Base-by-base conservation (phyloP, 2,329 filamentous ascomycete species). In the Fusarium sp. region DNA sequence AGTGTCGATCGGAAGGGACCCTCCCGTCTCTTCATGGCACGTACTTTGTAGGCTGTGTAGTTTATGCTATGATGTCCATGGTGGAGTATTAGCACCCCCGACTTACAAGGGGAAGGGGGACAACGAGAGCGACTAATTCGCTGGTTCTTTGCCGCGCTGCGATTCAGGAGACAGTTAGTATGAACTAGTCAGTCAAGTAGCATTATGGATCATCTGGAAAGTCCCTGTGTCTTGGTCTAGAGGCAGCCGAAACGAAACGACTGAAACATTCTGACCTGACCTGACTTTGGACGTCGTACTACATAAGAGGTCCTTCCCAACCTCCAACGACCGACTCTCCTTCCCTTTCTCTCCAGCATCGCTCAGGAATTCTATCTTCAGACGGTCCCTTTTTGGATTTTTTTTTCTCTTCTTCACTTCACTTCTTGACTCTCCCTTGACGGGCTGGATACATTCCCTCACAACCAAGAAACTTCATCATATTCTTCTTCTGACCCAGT, bases 341-440 rank as follows among this genome's bases (percentile, higher is more conserved):
- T 50, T 50, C 36, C 19, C 50, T 28, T 52, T 50, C 57, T 68
- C 49, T 45, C 54, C 70, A 72, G 71, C 61, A 73, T 61, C 60
- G 56, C 72, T 66, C 63, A 73, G 71, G 70, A 73, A 74, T 69
- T 71, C 57, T 39, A 55, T 70, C 53, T 70, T 55, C 54, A 67
- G 43, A 65, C 51, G 40, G 42, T 54, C 55, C 44, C 59, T 58
- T 64, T 62, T 53, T 55, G 50, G 22, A 57, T 51, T 60, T 26
- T 65, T 57, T 17, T 56, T 60, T 46, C 63, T 55, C 50, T 62
- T 61, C 50, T 47, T 40, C 57, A 59, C 39, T 54, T 47, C 54
- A 45, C 42, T 57, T 61, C 53, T 24, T 65, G 44, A 70, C 64
- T 65, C 45, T 56, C 67, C 67, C 67, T 63, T 60, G 50, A 63